Percentiles rank a stretch among this genome's conserved stretches.
Evolutionary conservation across 345 rosid genomes (phyloP).

Genomic region (Melastoma malabathricum): DNA sequence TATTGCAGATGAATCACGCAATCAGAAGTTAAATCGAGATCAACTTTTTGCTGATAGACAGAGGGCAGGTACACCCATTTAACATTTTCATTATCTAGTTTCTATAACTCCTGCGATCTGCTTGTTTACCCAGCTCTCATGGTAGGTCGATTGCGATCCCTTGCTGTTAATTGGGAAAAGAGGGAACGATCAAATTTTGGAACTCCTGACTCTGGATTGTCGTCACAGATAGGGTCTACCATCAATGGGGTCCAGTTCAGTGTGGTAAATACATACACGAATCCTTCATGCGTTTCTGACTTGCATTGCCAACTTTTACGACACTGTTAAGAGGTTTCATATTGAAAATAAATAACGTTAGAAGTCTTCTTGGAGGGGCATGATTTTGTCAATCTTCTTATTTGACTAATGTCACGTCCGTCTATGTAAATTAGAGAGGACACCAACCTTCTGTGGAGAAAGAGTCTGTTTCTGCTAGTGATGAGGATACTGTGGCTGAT

Average conservation of each 20-base stretch:
- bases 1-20: constrained; percentile 29
- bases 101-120: not conserved
- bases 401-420: constrained; percentile 1
- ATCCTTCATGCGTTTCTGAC: not conserved
- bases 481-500: constrained; percentile 61
- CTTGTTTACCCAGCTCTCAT: constrained; percentile 4
- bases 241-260: constrained; percentile 32
- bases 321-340: not conserved
- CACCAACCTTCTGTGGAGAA: constrained; percentile 33
- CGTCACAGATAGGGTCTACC: constrained; percentile 27
- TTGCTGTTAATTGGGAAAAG: constrained; percentile 58
- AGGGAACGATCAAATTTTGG: constrained; percentile 54
- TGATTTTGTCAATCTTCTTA: constrained; percentile 4
- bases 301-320: not conserved
- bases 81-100: not conserved
- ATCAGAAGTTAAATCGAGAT: constrained; percentile 43
- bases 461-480: constrained; percentile 39
- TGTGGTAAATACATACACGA: constrained; percentile 24
- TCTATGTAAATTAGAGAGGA: constrained; percentile 42
- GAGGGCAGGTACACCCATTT: constrained; percentile 46
- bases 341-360: too few species aligned
- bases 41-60: constrained; percentile 32
- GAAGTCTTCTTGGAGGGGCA: too few species aligned
- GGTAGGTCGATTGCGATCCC: constrained; percentile 56
- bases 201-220: constrained; percentile 29